Evolutionary conservation across 2,329 filamentous ascomycete species (phyloP).

Genomic region (Fusarium armeniacum): DNA sequence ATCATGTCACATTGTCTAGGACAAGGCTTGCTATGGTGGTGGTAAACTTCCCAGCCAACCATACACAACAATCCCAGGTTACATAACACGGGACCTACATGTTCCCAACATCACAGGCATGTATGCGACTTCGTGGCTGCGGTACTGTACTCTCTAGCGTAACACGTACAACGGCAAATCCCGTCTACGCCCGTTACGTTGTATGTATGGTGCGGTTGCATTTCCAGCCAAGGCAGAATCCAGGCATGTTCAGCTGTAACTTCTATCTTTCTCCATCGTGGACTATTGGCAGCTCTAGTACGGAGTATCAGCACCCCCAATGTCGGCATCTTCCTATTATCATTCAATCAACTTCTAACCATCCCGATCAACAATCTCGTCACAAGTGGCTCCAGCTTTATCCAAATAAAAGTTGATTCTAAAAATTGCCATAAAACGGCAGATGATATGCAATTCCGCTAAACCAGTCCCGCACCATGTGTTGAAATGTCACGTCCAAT

Average conservation of each 20-base stretch:
- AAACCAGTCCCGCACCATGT: slow-evolving; percentile 45
- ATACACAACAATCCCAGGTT: slow-evolving; percentile 7
- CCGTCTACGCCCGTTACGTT: slow-evolving; percentile 31
- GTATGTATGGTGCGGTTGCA: slow-evolving; percentile 26
- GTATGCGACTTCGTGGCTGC: slow-evolving; percentile 4
- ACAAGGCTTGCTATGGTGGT: slow-evolving; percentile 32
- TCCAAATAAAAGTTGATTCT: slow-evolving; percentile 26
- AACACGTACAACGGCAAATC: slow-evolving; percentile 25
- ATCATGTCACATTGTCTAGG: slow-evolving; percentile 18
- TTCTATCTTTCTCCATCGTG: background rate
- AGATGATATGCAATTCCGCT: slow-evolving; percentile 34
- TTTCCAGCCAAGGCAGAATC: slow-evolving; percentile 37
- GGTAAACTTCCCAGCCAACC: slow-evolving; percentile 35
- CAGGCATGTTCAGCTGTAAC: slow-evolving; percentile 6
- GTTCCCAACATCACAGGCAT: background rate
- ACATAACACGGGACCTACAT: slow-evolving; percentile 15
- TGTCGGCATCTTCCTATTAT: background rate
- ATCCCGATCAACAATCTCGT: background rate
- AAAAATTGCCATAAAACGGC: slow-evolving; percentile 33
- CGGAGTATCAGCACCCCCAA: background rate
- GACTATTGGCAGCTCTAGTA: background rate
- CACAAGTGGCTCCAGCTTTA: background rate
- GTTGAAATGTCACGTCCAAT: slow-evolving; percentile 51
- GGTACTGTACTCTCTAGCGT: slow-evolving; percentile 11
- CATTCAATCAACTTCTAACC: background rate